A percentile compares a stretch with the other conserved stretches of the same genome.
phyloP scores from a whole-genome alignment of 345 rosid genomes.

The Eucalyptus regnans region DNA sequence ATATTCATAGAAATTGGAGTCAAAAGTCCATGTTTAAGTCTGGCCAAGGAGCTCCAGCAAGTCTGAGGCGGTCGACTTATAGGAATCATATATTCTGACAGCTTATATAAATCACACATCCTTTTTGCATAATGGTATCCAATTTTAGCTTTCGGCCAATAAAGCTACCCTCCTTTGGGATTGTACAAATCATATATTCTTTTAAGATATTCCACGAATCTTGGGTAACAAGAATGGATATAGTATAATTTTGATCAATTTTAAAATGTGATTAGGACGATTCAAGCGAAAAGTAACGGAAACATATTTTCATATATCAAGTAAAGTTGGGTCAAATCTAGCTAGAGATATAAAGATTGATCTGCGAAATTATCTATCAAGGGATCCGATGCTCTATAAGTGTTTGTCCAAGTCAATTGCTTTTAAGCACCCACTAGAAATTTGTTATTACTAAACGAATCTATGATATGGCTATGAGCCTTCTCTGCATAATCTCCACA shows the following conservation, averaged over 20 bases:
- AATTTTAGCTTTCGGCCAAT: not conserved
- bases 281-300: not conserved
- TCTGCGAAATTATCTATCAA: not conserved
- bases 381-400: not conserved
- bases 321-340: not conserved
- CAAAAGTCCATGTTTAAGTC: not conserved
- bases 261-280: not conserved
- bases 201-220: not conserved
- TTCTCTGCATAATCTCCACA: not conserved
- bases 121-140: not conserved
- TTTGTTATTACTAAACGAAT: not conserved
- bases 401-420: not conserved
- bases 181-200: not conserved
- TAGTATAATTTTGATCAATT: not conserved
- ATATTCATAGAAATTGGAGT: not conserved
- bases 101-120: not conserved
- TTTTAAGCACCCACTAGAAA: not conserved
- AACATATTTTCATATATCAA: not conserved
- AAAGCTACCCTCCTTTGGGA: not conserved
- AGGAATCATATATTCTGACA: not conserved
- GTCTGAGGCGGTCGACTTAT: not conserved
- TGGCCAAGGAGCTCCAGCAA: not conserved
- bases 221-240: not conserved
- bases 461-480: not conserved
- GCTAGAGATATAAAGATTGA: not conserved